Base-by-base conservation (phyloP, 306 rosid species). In the Vigna nakashimae region DNA sequence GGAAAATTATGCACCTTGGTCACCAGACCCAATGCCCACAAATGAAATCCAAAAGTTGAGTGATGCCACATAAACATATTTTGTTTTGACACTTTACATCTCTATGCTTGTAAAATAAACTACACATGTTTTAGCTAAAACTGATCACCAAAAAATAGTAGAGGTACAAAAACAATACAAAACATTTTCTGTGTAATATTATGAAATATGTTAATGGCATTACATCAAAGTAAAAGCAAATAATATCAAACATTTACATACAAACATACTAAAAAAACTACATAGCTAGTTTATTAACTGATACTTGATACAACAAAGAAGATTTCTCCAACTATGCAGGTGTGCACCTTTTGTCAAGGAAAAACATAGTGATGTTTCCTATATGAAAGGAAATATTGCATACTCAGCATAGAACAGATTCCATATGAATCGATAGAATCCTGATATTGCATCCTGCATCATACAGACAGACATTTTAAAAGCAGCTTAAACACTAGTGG, bases 361-460 rank as follows among this genome's bases (percentile, higher is more conserved):
- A 69, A 74, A 58, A 64, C 32, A 75, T 12, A 69, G 32, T 16
- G 4, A 50, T 10, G 52, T 74, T 77, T 2, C 75, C 86, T 90
- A 95, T 85, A 95, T 88, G 84, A 95, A 83, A 18, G 98, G 98
- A 80, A 94, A 95, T 72, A 92, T 60, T 62, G 90, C 83, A 65
- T 94, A 95, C 89, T 92, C 98, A 42, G 97, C 92, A 78, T 95
- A 92, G 80, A 92, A 92, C 45, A 91, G 92, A 85, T 92, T 95
- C 98, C 98, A 95, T 77, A 95, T 92, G 83, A 95, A 95, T 62
- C 97, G 87, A 77, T 95, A 95, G 89, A 79, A 95, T 59, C 78
- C 82, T 6, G 92, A 89, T 66, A 92, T 91, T 76, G 97, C 97
- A 85, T 89, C 98, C 98, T 95, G 98, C 88, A 88, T 11, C 73